These are phyloP conservation scores for Neofusicoccum sp. DNA, from an alignment of 2,329 filamentous ascomycete genomes.

Conservation along the genomic window DNA sequence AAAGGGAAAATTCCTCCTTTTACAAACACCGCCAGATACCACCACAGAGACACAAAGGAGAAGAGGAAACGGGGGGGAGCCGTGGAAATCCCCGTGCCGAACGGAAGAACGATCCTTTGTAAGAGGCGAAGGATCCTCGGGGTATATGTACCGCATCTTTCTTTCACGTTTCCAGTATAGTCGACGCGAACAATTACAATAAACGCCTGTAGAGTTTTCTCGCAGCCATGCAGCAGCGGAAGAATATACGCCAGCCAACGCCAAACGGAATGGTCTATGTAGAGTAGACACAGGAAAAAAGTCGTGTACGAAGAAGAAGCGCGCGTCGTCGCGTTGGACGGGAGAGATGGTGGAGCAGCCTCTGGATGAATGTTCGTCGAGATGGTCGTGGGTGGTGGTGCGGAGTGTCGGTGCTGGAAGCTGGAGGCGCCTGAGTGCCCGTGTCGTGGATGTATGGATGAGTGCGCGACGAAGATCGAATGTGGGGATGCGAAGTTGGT, in stretches of 20 bases:
- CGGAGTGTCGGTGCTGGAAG: constrained; percentile 1
- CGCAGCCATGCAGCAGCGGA: constrained; percentile 1
- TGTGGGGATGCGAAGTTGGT: constrained; percentile 7
- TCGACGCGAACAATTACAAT: background rate
- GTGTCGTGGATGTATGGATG: constrained; percentile 4
- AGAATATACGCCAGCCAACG: constrained; percentile 18
- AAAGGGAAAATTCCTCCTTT: constrained; percentile 1
- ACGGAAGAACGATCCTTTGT: constrained; percentile 4
- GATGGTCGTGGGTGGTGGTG: background rate
- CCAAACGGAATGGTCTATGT: constrained; percentile 9
- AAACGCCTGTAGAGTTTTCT: constrained; percentile 8
- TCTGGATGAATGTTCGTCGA: background rate
- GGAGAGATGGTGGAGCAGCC: background rate
- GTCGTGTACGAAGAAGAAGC: background rate
- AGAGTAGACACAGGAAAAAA: constrained; percentile 1
- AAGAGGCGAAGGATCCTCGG: background rate
- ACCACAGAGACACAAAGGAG: background rate
- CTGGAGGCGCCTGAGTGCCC: constrained; percentile 12
- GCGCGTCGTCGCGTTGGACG: background rate
- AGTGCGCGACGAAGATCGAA: constrained; percentile 9
- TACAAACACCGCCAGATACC: background rate
- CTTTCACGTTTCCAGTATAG: background rate
- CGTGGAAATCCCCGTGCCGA: background rate
- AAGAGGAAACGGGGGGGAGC: background rate
- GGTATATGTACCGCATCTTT: constrained; percentile 15